phyloP scores from a whole-genome alignment of 352 stramenopile species.

The Phytopythium sindhum region DNA sequence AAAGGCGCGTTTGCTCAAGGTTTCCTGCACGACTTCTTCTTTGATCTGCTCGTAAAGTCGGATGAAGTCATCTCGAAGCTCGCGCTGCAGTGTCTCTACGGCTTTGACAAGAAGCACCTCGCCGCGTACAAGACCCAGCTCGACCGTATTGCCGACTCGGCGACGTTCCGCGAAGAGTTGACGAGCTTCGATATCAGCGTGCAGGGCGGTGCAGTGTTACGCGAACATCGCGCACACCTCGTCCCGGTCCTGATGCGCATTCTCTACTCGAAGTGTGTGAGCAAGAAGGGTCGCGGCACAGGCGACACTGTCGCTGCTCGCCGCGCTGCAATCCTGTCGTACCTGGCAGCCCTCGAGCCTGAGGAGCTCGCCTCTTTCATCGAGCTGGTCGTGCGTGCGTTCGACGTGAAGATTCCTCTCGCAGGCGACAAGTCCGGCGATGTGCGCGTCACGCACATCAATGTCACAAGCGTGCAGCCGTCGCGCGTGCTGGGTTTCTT shows the following conservation, averaged over 20 bases:
- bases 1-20: conserved; percentile 78
- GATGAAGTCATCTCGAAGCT: conserved; percentile 86
- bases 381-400: conserved; percentile 85
- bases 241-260: conserved; percentile 86
- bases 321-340: conserved; percentile 88
- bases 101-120: conserved; percentile 81
- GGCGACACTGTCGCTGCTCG: conserved; percentile 83
- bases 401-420: conserved; percentile 54
- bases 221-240: conserved; percentile 74
- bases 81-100: conserved; percentile 82
- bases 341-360: conserved; percentile 75
- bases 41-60: conserved; percentile 88
- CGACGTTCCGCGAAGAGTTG: conserved; percentile 88
- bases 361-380: conserved; percentile 85
- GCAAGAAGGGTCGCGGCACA: conserved; percentile 78
- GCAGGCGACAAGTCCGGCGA: background rate
- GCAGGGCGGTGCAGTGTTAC: conserved; percentile 62
- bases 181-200: conserved; percentile 85
- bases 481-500: conserved; percentile 88
- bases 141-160: conserved; percentile 73
- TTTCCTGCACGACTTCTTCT: conserved; percentile 81
- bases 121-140: conserved; percentile 85
- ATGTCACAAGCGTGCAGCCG: conserved; percentile 52
- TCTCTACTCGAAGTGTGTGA: conserved; percentile 90
- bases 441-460: background rate